These are phyloP conservation scores for Botryotinia globosa DNA, from an alignment of 2,329 filamentous ascomycete genomes.

Conservation along the genomic window DNA sequence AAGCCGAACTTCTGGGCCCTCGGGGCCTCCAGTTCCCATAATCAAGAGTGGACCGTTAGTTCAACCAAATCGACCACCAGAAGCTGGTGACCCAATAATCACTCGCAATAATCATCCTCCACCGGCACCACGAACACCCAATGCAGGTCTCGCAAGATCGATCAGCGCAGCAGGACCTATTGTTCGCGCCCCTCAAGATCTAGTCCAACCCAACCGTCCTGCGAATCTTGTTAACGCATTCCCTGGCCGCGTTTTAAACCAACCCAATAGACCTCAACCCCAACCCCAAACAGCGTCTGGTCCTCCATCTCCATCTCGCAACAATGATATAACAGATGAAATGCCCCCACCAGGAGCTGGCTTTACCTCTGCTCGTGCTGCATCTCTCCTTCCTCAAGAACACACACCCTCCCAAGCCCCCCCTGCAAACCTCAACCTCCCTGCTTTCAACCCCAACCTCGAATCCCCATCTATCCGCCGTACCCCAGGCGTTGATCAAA, in stretches of 20 bases:
- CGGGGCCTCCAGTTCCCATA: constrained; percentile 13
- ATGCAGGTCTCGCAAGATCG: constrained; percentile 33
- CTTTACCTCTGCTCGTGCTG: constrained; percentile 70
- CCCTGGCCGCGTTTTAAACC: constrained; percentile 34
- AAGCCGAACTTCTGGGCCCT: constrained; percentile 35
- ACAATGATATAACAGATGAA: constrained; percentile 23
- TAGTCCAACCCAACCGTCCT: constrained; percentile 22
- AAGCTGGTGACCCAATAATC: constrained; percentile 20
- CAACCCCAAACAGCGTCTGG: not conserved
- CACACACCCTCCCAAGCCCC: constrained; percentile 29
- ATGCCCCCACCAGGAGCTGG: constrained; percentile 40
- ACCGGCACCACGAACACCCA: constrained; percentile 37
- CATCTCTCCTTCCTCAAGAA: constrained; percentile 52
- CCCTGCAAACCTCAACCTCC: constrained; percentile 45
- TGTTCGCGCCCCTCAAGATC: constrained; percentile 28
- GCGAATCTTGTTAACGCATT: constrained; percentile 24
- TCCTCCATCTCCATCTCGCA: constrained; percentile 30
- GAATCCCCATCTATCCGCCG: constrained; percentile 85
- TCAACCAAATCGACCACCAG: constrained; percentile 34
- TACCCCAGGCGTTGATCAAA: constrained; percentile 83
- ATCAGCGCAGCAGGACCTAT: constrained; percentile 26
- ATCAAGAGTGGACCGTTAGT: constrained; percentile 29
- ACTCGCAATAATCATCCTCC: constrained; percentile 25
- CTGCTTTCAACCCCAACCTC: constrained; percentile 68
- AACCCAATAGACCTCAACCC: constrained; percentile 34